Percentiles rank a stretch among this genome's conserved stretches.
These are phyloP conservation scores for Zalaria sp. DNA, from an alignment of 2,329 filamentous ascomycete species.

Conservation along the genomic window DNA sequence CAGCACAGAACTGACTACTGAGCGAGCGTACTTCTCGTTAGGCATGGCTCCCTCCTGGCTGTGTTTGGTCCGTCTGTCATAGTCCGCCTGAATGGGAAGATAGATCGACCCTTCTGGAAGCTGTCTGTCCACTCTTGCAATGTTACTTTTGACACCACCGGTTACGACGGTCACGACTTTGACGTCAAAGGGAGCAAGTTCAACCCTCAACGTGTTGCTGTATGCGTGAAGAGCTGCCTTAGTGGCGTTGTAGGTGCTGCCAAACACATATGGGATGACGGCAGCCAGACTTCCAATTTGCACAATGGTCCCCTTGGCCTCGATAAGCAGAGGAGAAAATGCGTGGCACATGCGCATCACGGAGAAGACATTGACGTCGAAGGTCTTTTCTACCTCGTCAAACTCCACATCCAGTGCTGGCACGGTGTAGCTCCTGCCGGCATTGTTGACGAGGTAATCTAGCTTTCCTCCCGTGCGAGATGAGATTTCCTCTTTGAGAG, in stretches of 20 bases:
- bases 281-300: constrained; percentile 30
- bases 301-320: constrained; percentile 19
- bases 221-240: constrained; percentile 47
- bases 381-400: constrained; percentile 29
- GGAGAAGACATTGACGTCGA: constrained; percentile 42
- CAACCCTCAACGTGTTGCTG: constrained; percentile 43
- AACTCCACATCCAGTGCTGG: constrained; percentile 42
- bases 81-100: constrained; percentile 36
- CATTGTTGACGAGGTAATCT: constrained; percentile 47
- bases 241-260: constrained; percentile 39
- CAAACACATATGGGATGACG: constrained; percentile 29
- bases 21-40: constrained; percentile 37
- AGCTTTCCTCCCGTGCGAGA: constrained; percentile 34
- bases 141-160: constrained; percentile 45
- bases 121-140: constrained; percentile 36
- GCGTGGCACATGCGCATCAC: constrained; percentile 44
- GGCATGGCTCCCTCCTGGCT: constrained; percentile 40
- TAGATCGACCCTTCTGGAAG: constrained; percentile 37
- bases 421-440: constrained; percentile 41
- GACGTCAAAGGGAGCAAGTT: constrained; percentile 37
- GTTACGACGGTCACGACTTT: constrained; percentile 37
- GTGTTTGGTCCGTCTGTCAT: constrained; percentile 36
- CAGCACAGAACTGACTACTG: constrained; percentile 40
- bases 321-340: constrained; percentile 40
- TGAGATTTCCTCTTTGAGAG: constrained; percentile 31